A percentile compares a stretch with the other conserved stretches of the same genome.
Evolutionary conservation across 2,329 filamentous ascomycete species (phyloP).

Genomic region (Colletotrichum sublineola): DNA sequence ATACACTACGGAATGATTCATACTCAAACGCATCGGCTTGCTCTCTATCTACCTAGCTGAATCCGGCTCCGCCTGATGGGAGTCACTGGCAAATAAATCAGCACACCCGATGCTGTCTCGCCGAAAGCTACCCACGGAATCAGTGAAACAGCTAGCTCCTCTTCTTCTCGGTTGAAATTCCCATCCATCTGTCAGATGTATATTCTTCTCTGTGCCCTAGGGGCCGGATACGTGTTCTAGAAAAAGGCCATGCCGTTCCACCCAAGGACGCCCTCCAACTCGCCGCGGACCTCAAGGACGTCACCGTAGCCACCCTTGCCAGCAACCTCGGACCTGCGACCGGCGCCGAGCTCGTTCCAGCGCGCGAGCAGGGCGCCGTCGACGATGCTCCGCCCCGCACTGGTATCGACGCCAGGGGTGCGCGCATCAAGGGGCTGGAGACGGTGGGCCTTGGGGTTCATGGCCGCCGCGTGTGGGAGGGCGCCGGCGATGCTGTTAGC

Average conservation of each 20-base stretch:
- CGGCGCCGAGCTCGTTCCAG: constrained; percentile 81
- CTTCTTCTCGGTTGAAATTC: not conserved
- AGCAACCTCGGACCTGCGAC: constrained; percentile 79
- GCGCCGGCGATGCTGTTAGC: constrained; percentile 83
- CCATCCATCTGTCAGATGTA: not conserved
- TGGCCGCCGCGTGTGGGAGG: constrained; percentile 80
- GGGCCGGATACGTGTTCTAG: constrained; percentile 43
- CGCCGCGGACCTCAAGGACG: constrained; percentile 76
- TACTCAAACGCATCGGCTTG: constrained; percentile 1
- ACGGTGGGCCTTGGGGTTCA: constrained; percentile 88
- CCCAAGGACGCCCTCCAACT: constrained; percentile 74
- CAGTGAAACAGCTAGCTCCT: constrained; percentile 2
- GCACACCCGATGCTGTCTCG: not conserved
- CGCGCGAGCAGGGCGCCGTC: constrained; percentile 82
- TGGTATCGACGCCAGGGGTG: constrained; percentile 68
- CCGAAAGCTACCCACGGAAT: not conserved
- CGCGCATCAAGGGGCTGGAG: constrained; percentile 60
- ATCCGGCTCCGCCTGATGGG: not conserved
- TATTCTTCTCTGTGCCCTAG: not conserved
- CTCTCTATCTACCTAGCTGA: constrained; percentile 8
- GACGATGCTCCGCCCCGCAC: constrained; percentile 75
- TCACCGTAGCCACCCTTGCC: constrained; percentile 77
- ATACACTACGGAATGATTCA: not conserved
- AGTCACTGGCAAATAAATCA: not conserved
- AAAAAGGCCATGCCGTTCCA: constrained; percentile 75